Conservation (phyloP, 129 eudicot genomes). For the Rutidosis leptorrhynchoides region DNA sequence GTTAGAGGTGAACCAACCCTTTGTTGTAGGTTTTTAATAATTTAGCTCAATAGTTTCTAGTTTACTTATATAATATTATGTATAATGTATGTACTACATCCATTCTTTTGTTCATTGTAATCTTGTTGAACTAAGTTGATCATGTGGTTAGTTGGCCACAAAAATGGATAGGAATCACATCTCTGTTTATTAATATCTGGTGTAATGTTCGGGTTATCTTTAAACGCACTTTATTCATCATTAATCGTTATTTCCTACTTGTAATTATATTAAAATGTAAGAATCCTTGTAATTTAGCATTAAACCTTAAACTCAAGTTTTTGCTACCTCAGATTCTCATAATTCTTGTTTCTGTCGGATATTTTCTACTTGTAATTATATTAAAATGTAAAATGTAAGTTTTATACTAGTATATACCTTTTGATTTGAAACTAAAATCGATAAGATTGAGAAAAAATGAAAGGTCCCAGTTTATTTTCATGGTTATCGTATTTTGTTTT, state of each 20-base stretch:
- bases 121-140: conserved; percentile 12
- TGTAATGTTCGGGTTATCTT: conserved; percentile 4
- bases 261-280: too few species aligned
- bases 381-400: too few species aligned
- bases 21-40: neutral
- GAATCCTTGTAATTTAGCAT: too few species aligned
- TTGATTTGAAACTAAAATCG: too few species aligned
- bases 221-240: neutral
- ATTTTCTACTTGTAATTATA: too few species aligned
- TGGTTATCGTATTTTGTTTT: too few species aligned
- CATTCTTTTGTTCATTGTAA: conserved; percentile 40
- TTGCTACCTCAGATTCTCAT: too few species aligned
- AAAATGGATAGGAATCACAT: conserved; percentile 24
- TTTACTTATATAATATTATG: conserved; percentile 5
- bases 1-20: conserved; percentile 18
- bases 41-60: neutral
- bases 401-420: too few species aligned
- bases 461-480: too few species aligned
- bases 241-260: neutral
- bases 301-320: too few species aligned
- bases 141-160: conserved; percentile 16
- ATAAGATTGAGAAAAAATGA: too few species aligned
- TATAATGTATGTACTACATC: conserved; percentile 1
- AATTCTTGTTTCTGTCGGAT: too few species aligned
- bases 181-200: conserved; percentile 9